Percentiles rank a stretch among this genome's conserved stretches.
Conservation (phyloP, 352 stramenopile genomes). For the Phytophthora lateralis region DNA sequence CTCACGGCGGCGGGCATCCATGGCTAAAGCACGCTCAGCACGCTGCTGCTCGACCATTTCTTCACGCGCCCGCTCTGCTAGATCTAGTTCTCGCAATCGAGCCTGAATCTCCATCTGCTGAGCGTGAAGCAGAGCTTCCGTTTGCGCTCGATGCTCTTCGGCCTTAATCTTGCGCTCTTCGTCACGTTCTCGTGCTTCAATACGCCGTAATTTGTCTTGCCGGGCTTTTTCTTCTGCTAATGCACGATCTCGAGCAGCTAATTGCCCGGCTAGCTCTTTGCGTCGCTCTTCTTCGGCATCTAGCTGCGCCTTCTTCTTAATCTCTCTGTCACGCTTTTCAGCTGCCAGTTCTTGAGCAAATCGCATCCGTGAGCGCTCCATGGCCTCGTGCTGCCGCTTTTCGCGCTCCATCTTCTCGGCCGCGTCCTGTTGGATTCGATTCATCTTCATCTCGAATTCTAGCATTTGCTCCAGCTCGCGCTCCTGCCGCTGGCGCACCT, state of each 20-base stretch:
- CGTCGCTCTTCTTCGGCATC: conserved; percentile 84
- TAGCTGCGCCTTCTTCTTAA: conserved; percentile 83
- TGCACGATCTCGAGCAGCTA: conserved; percentile 74
- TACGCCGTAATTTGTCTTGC: conserved; percentile 64
- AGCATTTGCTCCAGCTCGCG: conserved; percentile 91
- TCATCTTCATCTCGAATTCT: conserved; percentile 93
- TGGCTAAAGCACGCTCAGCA: conserved; percentile 60
- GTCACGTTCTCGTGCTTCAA: conserved; percentile 73
- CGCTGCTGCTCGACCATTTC: conserved; percentile 79
- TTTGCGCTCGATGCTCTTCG: conserved; percentile 69
- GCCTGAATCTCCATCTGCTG: conserved; percentile 74
- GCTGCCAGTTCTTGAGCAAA: conserved; percentile 73
- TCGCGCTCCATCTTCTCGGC: conserved; percentile 73
- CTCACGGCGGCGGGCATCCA: conserved; percentile 65
- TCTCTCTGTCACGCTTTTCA: conserved; percentile 76
- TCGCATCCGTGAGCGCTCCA: conserved; percentile 66
- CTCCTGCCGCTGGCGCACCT: conserved; percentile 77
- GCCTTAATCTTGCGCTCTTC: conserved; percentile 79
- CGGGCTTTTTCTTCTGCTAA: conserved; percentile 80
- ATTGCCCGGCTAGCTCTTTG: conserved; percentile 63
- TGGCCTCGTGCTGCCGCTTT: conserved; percentile 65
- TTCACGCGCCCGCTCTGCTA: conserved; percentile 69
- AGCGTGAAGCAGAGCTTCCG: conserved; percentile 57
- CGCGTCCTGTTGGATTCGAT: conserved; percentile 77
- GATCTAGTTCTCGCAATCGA: conserved; percentile 59